phyloP scores from a whole-genome alignment of 495 filamentous ascomycete genomes.

The Chaetomium tenue region DNA sequence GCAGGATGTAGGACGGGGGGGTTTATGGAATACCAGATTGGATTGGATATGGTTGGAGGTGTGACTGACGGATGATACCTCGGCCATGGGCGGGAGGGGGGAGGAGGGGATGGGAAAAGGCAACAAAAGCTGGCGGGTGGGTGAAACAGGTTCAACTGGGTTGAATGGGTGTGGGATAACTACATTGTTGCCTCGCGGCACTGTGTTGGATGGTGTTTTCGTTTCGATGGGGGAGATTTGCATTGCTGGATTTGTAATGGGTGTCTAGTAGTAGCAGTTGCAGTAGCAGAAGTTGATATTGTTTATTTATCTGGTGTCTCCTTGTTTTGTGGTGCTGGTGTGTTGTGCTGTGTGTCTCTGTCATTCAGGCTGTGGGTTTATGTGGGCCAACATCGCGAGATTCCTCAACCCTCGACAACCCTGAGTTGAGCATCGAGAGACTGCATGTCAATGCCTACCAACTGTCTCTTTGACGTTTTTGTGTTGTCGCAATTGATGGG shows the following conservation, averaged over 20 bases:
- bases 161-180: slow-evolving; percentile 12
- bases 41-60: slow-evolving; percentile 3
- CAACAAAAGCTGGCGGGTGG: slow-evolving; percentile 33
- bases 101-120: slow-evolving; percentile 13
- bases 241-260: slow-evolving; percentile 11
- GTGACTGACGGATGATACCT: neutral
- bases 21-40: neutral
- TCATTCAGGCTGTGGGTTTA: neutral
- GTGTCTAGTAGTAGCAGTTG: neutral
- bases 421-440: neutral
- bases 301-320: neutral
- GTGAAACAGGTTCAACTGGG: slow-evolving; percentile 17
- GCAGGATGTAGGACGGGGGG: neutral
- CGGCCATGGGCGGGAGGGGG: neutral
- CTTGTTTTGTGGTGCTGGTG: neutral
- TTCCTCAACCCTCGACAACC: neutral
- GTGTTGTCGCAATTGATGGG: neutral
- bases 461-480: too few relatives aligned
- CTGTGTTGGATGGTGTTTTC: slow-evolving; percentile 33
- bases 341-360: neutral
- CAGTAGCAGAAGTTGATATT: neutral
- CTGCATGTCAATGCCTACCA: neutral
- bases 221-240: slow-evolving; percentile 26
- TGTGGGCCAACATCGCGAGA: neutral
- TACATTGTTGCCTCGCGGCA: slow-evolving; percentile 50